Evolutionary conservation across 2,329 filamentous ascomycete species (phyloP).

Genomic region (Colletotrichum echinochloae): DNA sequence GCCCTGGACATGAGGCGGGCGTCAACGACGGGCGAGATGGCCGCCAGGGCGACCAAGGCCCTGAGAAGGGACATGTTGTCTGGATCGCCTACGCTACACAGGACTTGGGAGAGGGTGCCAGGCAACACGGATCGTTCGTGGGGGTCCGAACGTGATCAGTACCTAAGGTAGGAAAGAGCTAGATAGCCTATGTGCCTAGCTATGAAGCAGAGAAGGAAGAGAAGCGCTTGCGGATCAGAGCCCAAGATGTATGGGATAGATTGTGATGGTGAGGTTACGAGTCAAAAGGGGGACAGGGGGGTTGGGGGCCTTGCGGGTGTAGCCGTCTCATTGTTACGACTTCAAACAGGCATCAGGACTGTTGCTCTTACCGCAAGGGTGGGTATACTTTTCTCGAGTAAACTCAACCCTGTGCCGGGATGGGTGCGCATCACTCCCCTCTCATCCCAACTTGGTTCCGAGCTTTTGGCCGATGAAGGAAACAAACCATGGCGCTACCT

Average conservation of each 20-base stretch:
- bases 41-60: constrained; percentile 34
- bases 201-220: neutral
- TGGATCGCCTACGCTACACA: neutral
- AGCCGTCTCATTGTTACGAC: constrained; percentile 2
- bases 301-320: neutral
- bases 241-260: constrained; percentile 11
- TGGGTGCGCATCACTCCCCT: too few species aligned
- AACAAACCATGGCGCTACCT: constrained; percentile 19
- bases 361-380: neutral
- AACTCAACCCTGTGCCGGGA: too few species aligned
- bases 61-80: constrained; percentile 32
- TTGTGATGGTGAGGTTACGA: constrained; percentile 1
- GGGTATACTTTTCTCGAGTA: neutral
- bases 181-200: neutral
- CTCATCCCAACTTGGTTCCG: constrained; percentile 18
- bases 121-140: constrained; percentile 5
- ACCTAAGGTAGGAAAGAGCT: neutral
- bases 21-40: constrained; percentile 22
- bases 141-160: neutral
- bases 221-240: neutral
- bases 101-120: constrained; percentile 11
- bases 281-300: neutral
- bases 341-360: neutral
- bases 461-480: neutral
- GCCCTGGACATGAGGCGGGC: constrained; percentile 42